phyloP scores from a whole-genome alignment of 202 grass and related monocot species.

The Elaeis oleifera region DNA sequence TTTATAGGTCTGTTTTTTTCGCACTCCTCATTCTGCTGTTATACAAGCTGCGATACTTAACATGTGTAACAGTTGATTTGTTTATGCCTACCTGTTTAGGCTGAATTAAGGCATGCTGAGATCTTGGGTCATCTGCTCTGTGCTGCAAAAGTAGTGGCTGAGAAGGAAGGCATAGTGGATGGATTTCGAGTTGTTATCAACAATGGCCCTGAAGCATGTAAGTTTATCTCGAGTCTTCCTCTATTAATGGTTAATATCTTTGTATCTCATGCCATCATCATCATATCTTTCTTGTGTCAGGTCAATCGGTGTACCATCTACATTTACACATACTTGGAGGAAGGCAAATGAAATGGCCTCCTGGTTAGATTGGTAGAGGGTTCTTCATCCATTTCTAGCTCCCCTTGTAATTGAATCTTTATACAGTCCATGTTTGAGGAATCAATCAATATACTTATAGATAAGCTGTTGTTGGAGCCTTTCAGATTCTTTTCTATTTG shows the following conservation, averaged over 20 bases:
- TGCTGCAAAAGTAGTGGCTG: constrained; percentile 63
- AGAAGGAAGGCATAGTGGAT: constrained; percentile 75
- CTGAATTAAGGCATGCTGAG: constrained; percentile 65
- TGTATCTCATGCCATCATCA: constrained; percentile 2
- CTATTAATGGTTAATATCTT: neutral
- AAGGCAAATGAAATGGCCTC: constrained; percentile 83
- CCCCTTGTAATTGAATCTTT: too few relatives aligned
- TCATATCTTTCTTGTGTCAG: constrained; percentile 22
- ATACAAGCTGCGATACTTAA: neutral
- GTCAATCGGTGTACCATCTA: constrained; percentile 91
- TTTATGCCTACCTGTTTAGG: constrained; percentile 27
- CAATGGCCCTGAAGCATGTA: constrained; percentile 80
- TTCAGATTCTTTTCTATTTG: too few relatives aligned
- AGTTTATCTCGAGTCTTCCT: constrained; percentile 8
- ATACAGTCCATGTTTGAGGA: too few relatives aligned
- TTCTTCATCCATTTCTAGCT: neutral
- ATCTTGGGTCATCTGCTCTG: constrained; percentile 82
- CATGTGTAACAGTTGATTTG: neutral
- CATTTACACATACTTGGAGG: constrained; percentile 82
- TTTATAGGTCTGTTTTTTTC: too few relatives aligned
- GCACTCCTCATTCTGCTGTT: too few relatives aligned
- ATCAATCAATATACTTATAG: too few relatives aligned
- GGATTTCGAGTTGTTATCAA: constrained; percentile 84
- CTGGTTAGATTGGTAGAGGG: constrained; percentile 37
- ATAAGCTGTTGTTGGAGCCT: too few relatives aligned